Percentiles rank a stretch among this genome's conserved stretches.
These are phyloP conservation scores for Talaromyces piceae DNA, from an alignment of 2,329 filamentous ascomycete genomes.

Conservation along the genomic window DNA sequence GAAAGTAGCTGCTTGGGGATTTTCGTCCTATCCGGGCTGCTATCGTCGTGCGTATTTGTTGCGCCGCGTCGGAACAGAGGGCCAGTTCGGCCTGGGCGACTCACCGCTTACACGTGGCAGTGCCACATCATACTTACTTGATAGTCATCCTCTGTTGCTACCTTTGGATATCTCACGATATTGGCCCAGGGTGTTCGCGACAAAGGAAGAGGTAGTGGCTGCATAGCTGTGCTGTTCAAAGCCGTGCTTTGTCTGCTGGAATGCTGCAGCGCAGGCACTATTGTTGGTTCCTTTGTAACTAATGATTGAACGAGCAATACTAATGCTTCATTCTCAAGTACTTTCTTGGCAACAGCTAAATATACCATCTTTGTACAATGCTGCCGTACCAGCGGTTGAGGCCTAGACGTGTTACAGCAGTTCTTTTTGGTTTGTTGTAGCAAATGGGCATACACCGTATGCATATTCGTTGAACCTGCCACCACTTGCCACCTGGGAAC, in stretches of 20 bases:
- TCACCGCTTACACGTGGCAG: background rate
- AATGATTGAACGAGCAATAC: background rate
- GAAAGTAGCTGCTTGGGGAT: too few relatives aligned
- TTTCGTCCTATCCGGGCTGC: background rate
- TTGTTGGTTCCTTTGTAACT: background rate
- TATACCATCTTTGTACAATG: too few relatives aligned
- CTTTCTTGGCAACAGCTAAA: too few relatives aligned
- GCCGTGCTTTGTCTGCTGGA: background rate
- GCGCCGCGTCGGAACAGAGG: background rate
- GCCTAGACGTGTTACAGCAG: too few relatives aligned
- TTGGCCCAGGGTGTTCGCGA: background rate
- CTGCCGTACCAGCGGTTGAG: too few relatives aligned
- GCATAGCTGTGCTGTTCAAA: background rate
- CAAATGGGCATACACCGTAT: too few relatives aligned
- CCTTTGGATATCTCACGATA: too few relatives aligned
- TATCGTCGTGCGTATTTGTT: background rate
- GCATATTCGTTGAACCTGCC: too few relatives aligned
- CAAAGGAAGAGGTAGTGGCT: background rate
- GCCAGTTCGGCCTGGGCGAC: background rate
- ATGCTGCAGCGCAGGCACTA: background rate
- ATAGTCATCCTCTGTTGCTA: too few relatives aligned
- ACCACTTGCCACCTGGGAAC: too few relatives aligned
- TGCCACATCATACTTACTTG: background rate
- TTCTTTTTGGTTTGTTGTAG: too few relatives aligned
- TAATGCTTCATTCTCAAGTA: background rate